Evolutionary conservation across 1,139 yeast species (phyloP), one percentile per base, ranked within the genome.

Genomic region (Protomyces inouyei): DNA sequence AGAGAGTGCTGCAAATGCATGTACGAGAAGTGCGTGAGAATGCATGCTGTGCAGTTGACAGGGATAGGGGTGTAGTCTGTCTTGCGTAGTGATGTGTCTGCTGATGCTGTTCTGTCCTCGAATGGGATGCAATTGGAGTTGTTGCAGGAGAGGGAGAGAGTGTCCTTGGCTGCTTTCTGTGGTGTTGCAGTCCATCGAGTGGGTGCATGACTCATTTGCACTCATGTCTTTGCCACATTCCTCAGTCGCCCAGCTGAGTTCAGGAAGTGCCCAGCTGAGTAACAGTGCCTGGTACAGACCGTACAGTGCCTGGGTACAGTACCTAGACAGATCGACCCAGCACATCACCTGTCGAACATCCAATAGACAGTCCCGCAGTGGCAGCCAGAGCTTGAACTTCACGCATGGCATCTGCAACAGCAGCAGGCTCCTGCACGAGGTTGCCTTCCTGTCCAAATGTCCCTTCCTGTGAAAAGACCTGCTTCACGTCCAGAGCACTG

Each of bases 341-440:
- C n/a, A 38, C n/a, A 16, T 38, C 43, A 5, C 8, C 43, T 9
- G 16, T 38, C n/a, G 43, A 16, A 38, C 43, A 38, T 14, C 8
- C 16, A 16, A 38, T 16, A 38, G 16, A 10, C 16, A 54, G 36
- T 9, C 57, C 57, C 9, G 40, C 35, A 16, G 38, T 35, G 3
- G 57, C 57, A 23, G 57, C 57, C 25, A 54, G 14, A n/a, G 21
- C 57, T 18, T 37, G n/a, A 1, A 46, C 40, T 45, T 37, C n/a
- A 32, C 46, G 23, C 21, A 55, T 18, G 4, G 52, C 52, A 14
- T 55, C 16, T 9, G 38, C 25, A 18, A 55, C 28, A 10, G 36
- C 45, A 14, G 12, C 5, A 14, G 59, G 59, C 12, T 25, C 59
- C 52, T 23, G 12, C 25, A 40, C 52, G 36, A 55, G 21, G 0